These are phyloP conservation scores for Cryptococcus sp. DNA, from an alignment of 1,284 basidiomycete genomes.

Conservation along the genomic window DNA sequence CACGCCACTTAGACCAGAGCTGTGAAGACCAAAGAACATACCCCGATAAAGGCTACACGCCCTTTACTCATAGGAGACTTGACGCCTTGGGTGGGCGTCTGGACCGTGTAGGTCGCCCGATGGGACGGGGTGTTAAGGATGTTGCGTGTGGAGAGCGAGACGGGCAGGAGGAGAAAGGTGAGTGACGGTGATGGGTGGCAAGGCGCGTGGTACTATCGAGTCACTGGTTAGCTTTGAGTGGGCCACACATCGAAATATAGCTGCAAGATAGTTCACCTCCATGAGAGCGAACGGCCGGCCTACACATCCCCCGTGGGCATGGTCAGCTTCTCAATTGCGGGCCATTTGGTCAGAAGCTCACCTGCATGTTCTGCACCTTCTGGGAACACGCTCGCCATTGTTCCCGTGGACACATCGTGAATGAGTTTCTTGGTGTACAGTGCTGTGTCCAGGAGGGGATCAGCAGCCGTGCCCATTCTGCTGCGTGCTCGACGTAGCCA, in stretches of 20 bases:
- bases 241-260: too few relatives aligned
- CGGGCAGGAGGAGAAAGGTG: conserved; percentile 61
- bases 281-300: conserved; percentile 61
- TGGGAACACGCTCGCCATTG: conserved; percentile 46
- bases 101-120: conserved; percentile 58
- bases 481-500: too few relatives aligned
- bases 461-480: too few relatives aligned
- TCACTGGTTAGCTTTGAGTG: not conserved
- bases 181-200: conserved; percentile 62
- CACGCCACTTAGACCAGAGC: not conserved
- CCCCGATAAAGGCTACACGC: conserved; percentile 60
- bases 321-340: not conserved
- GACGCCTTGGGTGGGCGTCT: conserved; percentile 49
- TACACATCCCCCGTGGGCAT: conserved; percentile 32
- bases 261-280: conserved; percentile 54
- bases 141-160: conserved; percentile 61
- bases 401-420: conserved; percentile 32
- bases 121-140: conserved; percentile 53
- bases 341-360: conserved; percentile 9
- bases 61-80: conserved; percentile 46
- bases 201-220: conserved; percentile 49
- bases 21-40: conserved; percentile 29
- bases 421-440: conserved; percentile 27
- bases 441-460: conserved; percentile 14
- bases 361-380: conserved; percentile 28